These are phyloP conservation scores for Fusarium begoniae DNA, from an alignment of 2,329 filamentous ascomycete species.

Conservation along the genomic window DNA sequence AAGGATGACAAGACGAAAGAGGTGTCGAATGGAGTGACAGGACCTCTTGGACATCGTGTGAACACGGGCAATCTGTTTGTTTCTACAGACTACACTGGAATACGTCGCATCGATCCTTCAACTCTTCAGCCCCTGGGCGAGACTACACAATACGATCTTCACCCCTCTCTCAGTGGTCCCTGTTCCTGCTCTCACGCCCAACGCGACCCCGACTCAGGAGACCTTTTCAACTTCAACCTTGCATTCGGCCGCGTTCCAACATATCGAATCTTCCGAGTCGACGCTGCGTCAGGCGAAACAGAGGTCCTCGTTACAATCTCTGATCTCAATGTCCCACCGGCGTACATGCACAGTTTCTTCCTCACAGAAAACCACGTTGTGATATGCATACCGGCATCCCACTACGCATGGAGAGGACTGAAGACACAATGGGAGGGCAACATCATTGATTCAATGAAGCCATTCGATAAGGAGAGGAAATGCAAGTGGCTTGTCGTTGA, in stretches of 20 bases:
- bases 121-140: conserved; percentile 77
- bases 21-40: not conserved
- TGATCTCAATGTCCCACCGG: conserved; percentile 58
- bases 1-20: not conserved
- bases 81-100: conserved; percentile 62
- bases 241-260: conserved; percentile 63
- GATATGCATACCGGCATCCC: conserved; percentile 76
- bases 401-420: conserved; percentile 65
- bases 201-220: conserved; percentile 75
- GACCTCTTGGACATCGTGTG: conserved; percentile 49
- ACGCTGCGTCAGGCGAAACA: conserved; percentile 69
- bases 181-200: conserved; percentile 77
- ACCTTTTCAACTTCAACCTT: conserved; percentile 86
- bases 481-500: conserved; percentile 81
- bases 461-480: conserved; percentile 65
- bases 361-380: conserved; percentile 76
- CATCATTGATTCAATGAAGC: conserved; percentile 72
- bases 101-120: conserved; percentile 72
- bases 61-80: conserved; percentile 60
- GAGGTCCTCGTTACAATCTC: conserved; percentile 75
- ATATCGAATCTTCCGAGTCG: conserved; percentile 76
- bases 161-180: conserved; percentile 74
- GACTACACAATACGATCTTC: conserved; percentile 67
- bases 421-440: conserved; percentile 72
- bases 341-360: conserved; percentile 87